Evolutionary conservation across 495 filamentous ascomycete genomes (phyloP).

Genomic region (Penicillium cinerascens): DNA sequence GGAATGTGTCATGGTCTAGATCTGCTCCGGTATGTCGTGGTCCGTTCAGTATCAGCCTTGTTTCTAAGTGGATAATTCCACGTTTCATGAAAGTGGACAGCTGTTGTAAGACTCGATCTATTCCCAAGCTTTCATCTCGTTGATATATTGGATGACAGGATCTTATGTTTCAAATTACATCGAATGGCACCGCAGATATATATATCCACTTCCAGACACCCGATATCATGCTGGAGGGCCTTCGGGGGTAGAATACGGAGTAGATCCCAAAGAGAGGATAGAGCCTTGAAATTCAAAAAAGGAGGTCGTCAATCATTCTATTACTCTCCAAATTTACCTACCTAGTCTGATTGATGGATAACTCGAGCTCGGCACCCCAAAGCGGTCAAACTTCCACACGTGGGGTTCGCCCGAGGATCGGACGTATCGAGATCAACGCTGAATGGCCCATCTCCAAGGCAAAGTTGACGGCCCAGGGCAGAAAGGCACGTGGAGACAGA

Average conservation of each 20-base stretch:
- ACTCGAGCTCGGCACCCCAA: too few relatives aligned
- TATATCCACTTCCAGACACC: too few relatives aligned
- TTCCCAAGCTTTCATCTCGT: too few relatives aligned
- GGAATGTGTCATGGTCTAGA: background rate
- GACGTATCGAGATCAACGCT: slow-evolving; percentile 10
- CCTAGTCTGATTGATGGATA: background rate
- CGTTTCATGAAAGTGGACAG: background rate
- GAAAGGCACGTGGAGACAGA: slow-evolving; percentile 2
- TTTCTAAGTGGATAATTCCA: background rate
- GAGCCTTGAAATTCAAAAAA: background rate
- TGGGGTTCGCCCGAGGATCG: slow-evolving; percentile 29
- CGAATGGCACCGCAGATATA: too few relatives aligned
- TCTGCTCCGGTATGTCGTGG: background rate
- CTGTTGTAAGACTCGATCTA: too few relatives aligned
- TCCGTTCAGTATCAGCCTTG: background rate
- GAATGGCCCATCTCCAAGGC: slow-evolving; percentile 12
- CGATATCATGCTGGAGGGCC: too few relatives aligned
- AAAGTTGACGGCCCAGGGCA: slow-evolving; percentile 6
- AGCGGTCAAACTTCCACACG: slow-evolving; percentile 33
- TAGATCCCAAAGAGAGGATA: too few relatives aligned
- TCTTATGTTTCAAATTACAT: too few relatives aligned
- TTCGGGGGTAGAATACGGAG: too few relatives aligned
- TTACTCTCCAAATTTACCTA: background rate
- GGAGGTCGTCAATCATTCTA: background rate
- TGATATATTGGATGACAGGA: too few relatives aligned